Conservation (phyloP, 2,329 filamentous ascomycete genomes). For the Aspergillus novofumigatus region DNA sequence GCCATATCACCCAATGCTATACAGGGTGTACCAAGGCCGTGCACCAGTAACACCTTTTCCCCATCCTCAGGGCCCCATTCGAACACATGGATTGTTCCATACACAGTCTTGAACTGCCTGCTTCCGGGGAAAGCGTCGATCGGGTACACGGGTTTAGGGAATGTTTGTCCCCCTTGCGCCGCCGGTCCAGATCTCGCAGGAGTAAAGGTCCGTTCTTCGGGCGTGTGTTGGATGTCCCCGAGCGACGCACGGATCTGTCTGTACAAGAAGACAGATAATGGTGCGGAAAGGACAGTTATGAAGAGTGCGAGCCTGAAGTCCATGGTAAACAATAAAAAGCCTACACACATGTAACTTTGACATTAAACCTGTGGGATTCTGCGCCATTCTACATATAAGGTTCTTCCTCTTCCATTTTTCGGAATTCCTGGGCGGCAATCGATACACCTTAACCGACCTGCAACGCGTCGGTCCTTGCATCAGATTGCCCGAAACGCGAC, state of each 20-base stretch:
- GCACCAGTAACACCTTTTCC: slow-evolving; percentile 1
- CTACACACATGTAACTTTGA: background rate
- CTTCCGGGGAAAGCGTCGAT: slow-evolving; percentile 1
- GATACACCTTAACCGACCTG: background rate
- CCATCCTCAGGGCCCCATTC: slow-evolving; percentile 6
- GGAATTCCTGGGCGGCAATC: background rate
- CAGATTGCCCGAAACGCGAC: background rate
- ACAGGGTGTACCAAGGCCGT: background rate
- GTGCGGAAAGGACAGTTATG: background rate
- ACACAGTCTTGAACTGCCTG: background rate
- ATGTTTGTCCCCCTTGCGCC: background rate
- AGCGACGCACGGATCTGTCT: background rate
- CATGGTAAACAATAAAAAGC: background rate
- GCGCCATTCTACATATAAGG: background rate
- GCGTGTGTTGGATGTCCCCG: background rate
- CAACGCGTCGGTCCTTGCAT: background rate
- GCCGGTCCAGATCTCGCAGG: background rate
- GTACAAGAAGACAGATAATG: background rate
- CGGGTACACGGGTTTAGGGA: background rate
- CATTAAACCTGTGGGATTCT: background rate
- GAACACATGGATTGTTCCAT: slow-evolving; percentile 2
- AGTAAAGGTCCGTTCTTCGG: background rate
- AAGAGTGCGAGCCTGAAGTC: background rate
- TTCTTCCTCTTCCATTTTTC: background rate
- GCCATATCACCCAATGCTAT: slow-evolving; percentile 3